Base-by-base conservation (phyloP, 2,329 filamentous ascomycete genomes). In the Clonostachys byssicola region DNA sequence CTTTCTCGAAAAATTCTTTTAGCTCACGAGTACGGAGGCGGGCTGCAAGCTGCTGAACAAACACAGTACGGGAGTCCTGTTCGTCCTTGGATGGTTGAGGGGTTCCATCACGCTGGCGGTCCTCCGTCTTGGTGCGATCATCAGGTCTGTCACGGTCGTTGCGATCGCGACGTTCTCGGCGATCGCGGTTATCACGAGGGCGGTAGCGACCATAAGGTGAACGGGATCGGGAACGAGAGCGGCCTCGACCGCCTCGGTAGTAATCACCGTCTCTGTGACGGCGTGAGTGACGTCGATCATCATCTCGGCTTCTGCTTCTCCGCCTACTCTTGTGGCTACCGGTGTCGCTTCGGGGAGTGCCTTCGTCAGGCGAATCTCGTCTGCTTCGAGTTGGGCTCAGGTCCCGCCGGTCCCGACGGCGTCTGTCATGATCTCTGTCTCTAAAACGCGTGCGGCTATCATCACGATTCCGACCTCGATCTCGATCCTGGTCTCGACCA, bases 31-130 rank as follows among this genome's bases (percentile, higher is more conserved):
- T 96, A 58, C 92, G 86, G 54, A 97, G 80, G 62, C 94, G 89
- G 56, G 92, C 92, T 56, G 94, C 94, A 63, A 99, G 86, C 71
- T 99, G 94, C 75, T 99, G 94, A 47, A 99, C 94, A 65, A 99
- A 99, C 50, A 99, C 90, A 49, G 95, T 99, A 60, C 94, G 88
- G 59, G 90, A 87, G 72, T 99, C 94, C 62, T 92, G 88, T 71
- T 99, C 94, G 70, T 97, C 94, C 67, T 96, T 92, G 59, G 88
- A 96, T 51, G 88, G 82, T 62, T 88, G 84, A 30, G 90, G 86
- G 46, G 86, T 84, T 52, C 81, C 78, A 56, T 68, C 68, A 58
- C 66, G 73, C 7, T 23, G 30, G 20, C 16, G 40, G 30, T 47
- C 40, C 36, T 34, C 40, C 20, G n/a, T 20, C 34, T 30, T 20